Evolutionary conservation across 768 basidiomycete species (phyloP).

Genomic region (Heimioporus sp.): DNA sequence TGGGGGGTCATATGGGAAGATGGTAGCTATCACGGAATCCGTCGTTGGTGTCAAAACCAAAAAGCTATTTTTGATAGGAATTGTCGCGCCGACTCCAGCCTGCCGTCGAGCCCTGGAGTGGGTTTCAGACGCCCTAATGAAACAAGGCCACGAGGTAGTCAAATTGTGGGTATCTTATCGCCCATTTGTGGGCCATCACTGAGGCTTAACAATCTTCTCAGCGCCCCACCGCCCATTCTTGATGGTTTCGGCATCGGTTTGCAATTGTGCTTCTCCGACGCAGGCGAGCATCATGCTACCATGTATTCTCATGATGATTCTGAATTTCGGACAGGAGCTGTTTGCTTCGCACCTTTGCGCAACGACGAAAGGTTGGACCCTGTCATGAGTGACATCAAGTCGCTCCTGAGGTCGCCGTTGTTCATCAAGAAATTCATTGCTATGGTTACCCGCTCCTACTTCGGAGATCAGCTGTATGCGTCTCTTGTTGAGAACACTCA

Average conservation of each 20-base stretch:
- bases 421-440: slow-evolving; percentile 45
- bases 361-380: slow-evolving; percentile 36
- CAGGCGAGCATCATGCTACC: slow-evolving; percentile 34
- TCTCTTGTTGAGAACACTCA: slow-evolving; percentile 36
- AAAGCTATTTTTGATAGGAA: slow-evolving; percentile 21
- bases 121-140: slow-evolving; percentile 32
- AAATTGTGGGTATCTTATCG: slow-evolving; percentile 31
- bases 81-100: slow-evolving; percentile 40
- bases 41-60: background rate
- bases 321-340: slow-evolving; percentile 36
- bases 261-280: slow-evolving; percentile 56
- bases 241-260: slow-evolving; percentile 52
- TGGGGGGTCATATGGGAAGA: slow-evolving; percentile 44
- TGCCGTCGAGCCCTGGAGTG: slow-evolving; percentile 36
- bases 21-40: slow-evolving; percentile 25
- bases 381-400: slow-evolving; percentile 22
- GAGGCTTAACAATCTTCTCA: slow-evolving; percentile 7
- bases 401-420: slow-evolving; percentile 25
- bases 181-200: background rate
- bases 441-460: slow-evolving; percentile 32
- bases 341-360: slow-evolving; percentile 35
- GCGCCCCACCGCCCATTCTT: slow-evolving; percentile 46
- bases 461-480: slow-evolving; percentile 26
- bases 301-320: background rate
- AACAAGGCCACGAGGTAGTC: slow-evolving; percentile 40